A percentile compares a stretch with the other conserved stretches of the same genome.
phyloP scores from a whole-genome alignment of 2,329 filamentous ascomycete species.

The Septoria linicola region DNA sequence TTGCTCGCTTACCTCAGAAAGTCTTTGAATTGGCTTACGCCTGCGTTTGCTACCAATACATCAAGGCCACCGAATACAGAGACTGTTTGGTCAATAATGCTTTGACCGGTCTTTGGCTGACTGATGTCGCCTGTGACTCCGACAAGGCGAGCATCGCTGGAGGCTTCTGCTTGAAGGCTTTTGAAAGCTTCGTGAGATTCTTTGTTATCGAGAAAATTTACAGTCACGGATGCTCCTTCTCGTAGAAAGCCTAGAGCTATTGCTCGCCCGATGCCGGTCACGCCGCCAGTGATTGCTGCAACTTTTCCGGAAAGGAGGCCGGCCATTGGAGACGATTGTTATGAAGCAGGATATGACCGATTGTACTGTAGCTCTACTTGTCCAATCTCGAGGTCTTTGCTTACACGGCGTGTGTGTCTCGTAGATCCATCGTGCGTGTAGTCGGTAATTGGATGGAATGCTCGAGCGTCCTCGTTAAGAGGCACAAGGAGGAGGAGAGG shows the following conservation, averaged over 20 bases:
- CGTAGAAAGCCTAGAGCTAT: slow-evolving; percentile 75
- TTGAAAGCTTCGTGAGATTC: slow-evolving; percentile 50
- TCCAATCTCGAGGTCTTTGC: no score
- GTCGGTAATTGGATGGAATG: no score
- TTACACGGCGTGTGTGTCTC: no score
- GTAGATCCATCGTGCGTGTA: no score
- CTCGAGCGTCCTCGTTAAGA: no score
- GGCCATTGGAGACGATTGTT: slow-evolving; percentile 1
- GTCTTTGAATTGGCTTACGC: slow-evolving; percentile 82
- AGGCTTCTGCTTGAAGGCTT: slow-evolving; percentile 47
- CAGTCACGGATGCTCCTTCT: slow-evolving; percentile 73
- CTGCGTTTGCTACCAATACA: slow-evolving; percentile 87
- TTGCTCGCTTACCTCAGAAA: slow-evolving; percentile 63
- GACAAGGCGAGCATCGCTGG: slow-evolving; percentile 49
- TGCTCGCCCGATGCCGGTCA: slow-evolving; percentile 81
- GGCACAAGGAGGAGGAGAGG: no score
- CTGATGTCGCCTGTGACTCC: slow-evolving; percentile 75
- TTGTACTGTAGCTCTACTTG: no score
- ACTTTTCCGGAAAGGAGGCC: slow-evolving; percentile 67
- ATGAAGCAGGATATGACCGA: neutral
- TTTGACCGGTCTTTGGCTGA: slow-evolving; percentile 65
- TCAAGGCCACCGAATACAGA: slow-evolving; percentile 54
- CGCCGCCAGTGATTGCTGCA: slow-evolving; percentile 81
- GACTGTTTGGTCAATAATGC: slow-evolving; percentile 66
- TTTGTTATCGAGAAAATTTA: slow-evolving; percentile 70